Percentiles rank a stretch among this genome's conserved stretches.
These are phyloP conservation scores for Globisporangium megalacanthum DNA, from an alignment of 352 stramenopile genomes.

Conservation along the genomic window DNA sequence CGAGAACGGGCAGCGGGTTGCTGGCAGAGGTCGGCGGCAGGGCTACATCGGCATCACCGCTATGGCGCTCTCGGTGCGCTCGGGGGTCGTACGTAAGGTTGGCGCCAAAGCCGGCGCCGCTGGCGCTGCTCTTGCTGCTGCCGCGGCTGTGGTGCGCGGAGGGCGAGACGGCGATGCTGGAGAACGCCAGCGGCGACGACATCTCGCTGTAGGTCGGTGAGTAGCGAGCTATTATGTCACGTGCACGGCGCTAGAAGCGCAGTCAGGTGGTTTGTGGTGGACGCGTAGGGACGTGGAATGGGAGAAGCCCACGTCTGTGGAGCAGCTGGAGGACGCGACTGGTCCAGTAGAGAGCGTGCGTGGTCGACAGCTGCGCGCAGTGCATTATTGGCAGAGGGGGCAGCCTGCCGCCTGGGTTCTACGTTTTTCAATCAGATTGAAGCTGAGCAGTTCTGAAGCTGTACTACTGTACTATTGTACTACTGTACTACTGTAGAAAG, in stretches of 20 bases:
- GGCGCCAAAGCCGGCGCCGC: slow-evolving; percentile 9
- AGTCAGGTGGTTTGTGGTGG: neutral
- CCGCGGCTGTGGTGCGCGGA: slow-evolving; percentile 21
- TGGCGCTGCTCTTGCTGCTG: slow-evolving; percentile 13
- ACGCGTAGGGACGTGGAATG: neutral
- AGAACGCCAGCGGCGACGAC: slow-evolving; percentile 59
- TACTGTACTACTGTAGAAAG: no score
- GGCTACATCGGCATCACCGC: no score
- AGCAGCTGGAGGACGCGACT: no score
- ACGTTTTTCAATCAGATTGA: no score
- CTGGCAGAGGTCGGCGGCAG: slow-evolving; percentile 2
- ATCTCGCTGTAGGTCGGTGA: slow-evolving; percentile 17
- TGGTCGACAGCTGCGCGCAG: no score
- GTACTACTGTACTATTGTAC: no score
- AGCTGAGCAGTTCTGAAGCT: no score
- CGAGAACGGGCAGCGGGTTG: slow-evolving; percentile 34
- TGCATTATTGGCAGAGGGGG: no score
- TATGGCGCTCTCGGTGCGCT: neutral
- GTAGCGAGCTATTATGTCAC: slow-evolving; percentile 1
- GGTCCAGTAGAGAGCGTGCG: neutral
- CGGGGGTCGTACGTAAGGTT: slow-evolving; percentile 15
- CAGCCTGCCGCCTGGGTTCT: no score
- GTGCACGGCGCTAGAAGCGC: neutral
- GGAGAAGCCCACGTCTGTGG: neutral
- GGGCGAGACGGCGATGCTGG: slow-evolving; percentile 59